These are phyloP conservation scores for Podospora bellae-mahoneyi DNA, from an alignment of 495 filamentous ascomycete species.

Conservation along the genomic window DNA sequence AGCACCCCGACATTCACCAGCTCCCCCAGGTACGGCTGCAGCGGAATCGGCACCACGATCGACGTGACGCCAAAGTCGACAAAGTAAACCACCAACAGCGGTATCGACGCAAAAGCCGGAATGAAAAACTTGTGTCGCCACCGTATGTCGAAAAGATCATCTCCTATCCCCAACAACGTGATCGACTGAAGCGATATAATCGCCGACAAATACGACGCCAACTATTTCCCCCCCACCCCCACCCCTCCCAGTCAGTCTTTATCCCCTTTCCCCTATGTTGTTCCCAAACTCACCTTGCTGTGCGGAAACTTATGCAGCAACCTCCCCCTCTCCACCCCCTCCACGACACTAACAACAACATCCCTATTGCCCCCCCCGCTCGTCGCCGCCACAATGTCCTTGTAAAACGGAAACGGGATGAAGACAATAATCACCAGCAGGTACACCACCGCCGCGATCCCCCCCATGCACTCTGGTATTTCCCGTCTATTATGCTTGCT, in stretches of 20 bases:
- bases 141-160: constrained; percentile 96
- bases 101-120: constrained; percentile 88
- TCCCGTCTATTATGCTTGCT: constrained; percentile 66
- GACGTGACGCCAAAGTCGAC: constrained; percentile 96
- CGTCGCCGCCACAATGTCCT: constrained; percentile 94
- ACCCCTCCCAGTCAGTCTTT: not conserved
- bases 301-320: constrained; percentile 90
- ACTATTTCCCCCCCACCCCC: constrained; percentile 45
- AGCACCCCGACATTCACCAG: constrained; percentile 82
- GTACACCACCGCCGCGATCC: constrained; percentile 88
- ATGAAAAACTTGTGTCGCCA: constrained; percentile 99
- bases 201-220: constrained; percentile 92
- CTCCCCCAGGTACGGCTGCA: constrained; percentile 77
- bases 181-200: constrained; percentile 87
- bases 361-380: constrained; percentile 91
- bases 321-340: constrained; percentile 71
- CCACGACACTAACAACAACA: constrained; percentile 54
- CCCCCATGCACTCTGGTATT: constrained; percentile 97
- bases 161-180: constrained; percentile 84
- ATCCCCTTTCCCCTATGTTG: not conserved
- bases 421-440: constrained; percentile 82
- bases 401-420: constrained; percentile 95
- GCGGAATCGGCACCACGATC: constrained; percentile 79
- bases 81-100: constrained; percentile 94
- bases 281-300: constrained; percentile 58